Percentiles rank a stretch among this genome's conserved stretches.
phyloP scores from a whole-genome alignment of 805 yeast species.

The Metschnikowia vanudenii region DNA sequence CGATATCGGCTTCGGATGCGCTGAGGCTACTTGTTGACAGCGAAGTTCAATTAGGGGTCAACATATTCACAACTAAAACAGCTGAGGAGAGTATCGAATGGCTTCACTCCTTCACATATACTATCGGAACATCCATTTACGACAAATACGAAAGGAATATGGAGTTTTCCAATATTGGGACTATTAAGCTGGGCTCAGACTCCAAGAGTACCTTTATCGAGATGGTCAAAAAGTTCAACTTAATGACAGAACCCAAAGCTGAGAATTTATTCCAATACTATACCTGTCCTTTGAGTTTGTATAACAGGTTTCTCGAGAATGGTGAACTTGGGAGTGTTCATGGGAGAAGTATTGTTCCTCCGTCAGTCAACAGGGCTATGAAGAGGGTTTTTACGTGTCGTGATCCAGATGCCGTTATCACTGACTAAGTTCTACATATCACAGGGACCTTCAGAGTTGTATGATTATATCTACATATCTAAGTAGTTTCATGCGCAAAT shows the following conservation, averaged over 20 bases:
- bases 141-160: constrained; percentile 56
- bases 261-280: constrained; percentile 43
- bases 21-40: constrained; percentile 42
- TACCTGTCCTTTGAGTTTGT: constrained; percentile 36
- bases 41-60: constrained; percentile 48
- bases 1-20: constrained; percentile 31
- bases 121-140: constrained; percentile 47
- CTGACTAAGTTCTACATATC: constrained; percentile 10
- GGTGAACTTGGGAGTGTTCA: constrained; percentile 31
- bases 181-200: constrained; percentile 53
- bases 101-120: constrained; percentile 55
- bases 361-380: constrained; percentile 49
- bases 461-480: neutral
- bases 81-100: constrained; percentile 48
- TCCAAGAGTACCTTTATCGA: constrained; percentile 46
- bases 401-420: constrained; percentile 46
- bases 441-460: neutral
- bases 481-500: constrained; percentile 23
- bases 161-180: constrained; percentile 54
- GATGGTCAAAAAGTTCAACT: constrained; percentile 55
- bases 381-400: constrained; percentile 46
- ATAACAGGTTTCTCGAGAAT: constrained; percentile 24
- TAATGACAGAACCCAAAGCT: constrained; percentile 53
- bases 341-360: constrained; percentile 49
- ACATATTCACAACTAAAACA: constrained; percentile 50